phyloP scores from a whole-genome alignment of 1,284 basidiomycete species.

The Filobasidium uniguttulatum region DNA sequence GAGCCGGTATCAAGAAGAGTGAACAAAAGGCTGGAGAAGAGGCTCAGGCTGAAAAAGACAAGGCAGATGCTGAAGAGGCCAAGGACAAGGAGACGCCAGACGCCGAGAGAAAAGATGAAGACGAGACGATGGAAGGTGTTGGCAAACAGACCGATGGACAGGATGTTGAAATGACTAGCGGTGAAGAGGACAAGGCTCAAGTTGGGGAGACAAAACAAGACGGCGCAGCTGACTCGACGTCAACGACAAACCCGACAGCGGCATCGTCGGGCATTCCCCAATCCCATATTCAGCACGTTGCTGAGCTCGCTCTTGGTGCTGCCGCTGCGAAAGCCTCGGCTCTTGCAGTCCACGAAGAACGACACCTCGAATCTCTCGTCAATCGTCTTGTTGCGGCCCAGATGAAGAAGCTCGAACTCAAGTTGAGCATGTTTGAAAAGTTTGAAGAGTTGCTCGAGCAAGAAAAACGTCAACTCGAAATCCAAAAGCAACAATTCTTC shows the following conservation, averaged over 20 bases:
- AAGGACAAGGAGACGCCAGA: constrained; percentile 16
- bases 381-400: constrained; percentile 80
- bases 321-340: constrained; percentile 74
- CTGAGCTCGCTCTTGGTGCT: constrained; percentile 68
- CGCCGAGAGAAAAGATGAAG: constrained; percentile 7
- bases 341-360: constrained; percentile 74
- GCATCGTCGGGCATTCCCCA: constrained; percentile 20
- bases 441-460: constrained; percentile 78
- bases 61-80: constrained; percentile 19
- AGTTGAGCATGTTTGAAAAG: constrained; percentile 82
- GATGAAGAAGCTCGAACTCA: constrained; percentile 81
- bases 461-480: constrained; percentile 43
- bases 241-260: too few relatives aligned
- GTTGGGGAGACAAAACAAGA: constrained; percentile 16
- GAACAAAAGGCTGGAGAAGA: constrained; percentile 17
- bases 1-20: constrained; percentile 32
- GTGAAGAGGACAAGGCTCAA: neutral
- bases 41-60: constrained; percentile 22
- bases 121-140: constrained; percentile 4
- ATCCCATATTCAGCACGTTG: constrained; percentile 64
- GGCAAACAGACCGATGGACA: constrained; percentile 24
- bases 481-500: constrained; percentile 32
- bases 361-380: constrained; percentile 64
- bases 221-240: constrained; percentile 23
- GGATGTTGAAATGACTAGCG: constrained; percentile 20